Conservation (phyloP, 495 filamentous ascomycete genomes). For the Penicillium canariense region DNA sequence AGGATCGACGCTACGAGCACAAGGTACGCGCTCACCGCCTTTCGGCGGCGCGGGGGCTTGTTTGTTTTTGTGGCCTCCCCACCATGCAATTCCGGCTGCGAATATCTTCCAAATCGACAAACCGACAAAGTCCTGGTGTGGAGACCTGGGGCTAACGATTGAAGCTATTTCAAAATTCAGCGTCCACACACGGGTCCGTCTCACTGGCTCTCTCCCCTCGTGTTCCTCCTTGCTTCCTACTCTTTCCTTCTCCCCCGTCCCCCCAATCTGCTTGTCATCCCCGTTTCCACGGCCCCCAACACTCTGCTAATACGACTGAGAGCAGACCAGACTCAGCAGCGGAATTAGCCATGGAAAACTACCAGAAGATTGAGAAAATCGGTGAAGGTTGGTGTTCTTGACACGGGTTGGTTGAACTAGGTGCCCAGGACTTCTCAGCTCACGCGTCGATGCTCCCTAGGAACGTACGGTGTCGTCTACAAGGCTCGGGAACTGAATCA, state of each 20-base stretch:
- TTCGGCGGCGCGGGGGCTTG: constrained; percentile 26
- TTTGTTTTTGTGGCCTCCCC: constrained; percentile 40
- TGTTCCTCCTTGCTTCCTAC: constrained; percentile 4
- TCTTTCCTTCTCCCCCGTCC: constrained; percentile 15
- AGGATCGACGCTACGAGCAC: constrained; percentile 6
- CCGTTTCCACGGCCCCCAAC: neutral
- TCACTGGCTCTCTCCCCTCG: neutral
- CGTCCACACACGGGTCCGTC: neutral
- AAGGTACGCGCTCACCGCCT: constrained; percentile 37
- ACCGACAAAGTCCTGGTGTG: neutral
- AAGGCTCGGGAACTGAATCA: constrained; percentile 82
- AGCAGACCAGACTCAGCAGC: constrained; percentile 2
- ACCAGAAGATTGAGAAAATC: constrained; percentile 99
- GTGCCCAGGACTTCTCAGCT: constrained; percentile 2
- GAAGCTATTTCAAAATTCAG: constrained; percentile 6
- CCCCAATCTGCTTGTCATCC: constrained; percentile 13
- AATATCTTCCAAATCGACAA: constrained; percentile 30
- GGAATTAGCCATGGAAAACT: constrained; percentile 79
- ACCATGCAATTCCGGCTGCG: constrained; percentile 18
- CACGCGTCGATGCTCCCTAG: constrained; percentile 41
- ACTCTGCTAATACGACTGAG: constrained; percentile 7
- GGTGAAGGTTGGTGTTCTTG: constrained; percentile 71
- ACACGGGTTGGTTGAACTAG: constrained; percentile 3
- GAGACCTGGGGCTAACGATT: neutral
- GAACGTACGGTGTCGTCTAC: constrained; percentile 92